Base-by-base conservation (phyloP, 2,329 filamentous ascomycete genomes). In the Aureobasidium sp. region DNA sequence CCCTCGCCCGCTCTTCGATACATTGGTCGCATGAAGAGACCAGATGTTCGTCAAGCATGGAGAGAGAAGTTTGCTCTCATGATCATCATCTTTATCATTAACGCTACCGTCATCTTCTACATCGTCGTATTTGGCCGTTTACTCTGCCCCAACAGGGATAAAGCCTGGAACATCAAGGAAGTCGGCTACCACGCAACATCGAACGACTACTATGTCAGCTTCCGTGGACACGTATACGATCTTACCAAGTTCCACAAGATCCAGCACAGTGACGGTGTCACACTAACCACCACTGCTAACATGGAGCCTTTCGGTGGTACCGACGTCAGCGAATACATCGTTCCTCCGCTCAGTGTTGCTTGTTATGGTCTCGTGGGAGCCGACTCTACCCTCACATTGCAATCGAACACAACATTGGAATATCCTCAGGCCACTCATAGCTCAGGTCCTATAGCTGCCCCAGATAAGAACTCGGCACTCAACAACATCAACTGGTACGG, bases 11-110 rank as follows among this genome's bases (percentile, higher is more conserved):
- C 89, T 2, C 84, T 99, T 17, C 83, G 83, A n/a, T 87, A 81
- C 63, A 70, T 97, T 62, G 94, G 94, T 35, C 89, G 93, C 24
- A 99, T 99, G 94, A 95, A 96, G 77, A 87, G 94, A 61, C 94
- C 92, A 1, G 94, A 99, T 76, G 91, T 99, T 9, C 89, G 94
- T 29, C 89, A 97, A 85, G 94, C 94, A 0, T 99, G 94, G 94
- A 85, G 94, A 74, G 94, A 99, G 71, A 99, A 99, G 76, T 57
- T 99, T 12, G 88, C 94, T 0, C 79, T 99, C 12, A 85, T 92
- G 50, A 79, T 89, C 63, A 69, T 96, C 58, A 97, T 99, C 67
- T 72, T 89, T 33, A 69, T 99, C 14, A 76, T 96, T 67, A 99
- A 99, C 75, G 91, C 72, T 42, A 71, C 84, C 31, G 84, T 99